Base-by-base conservation (phyloP, 1,284 basidiomycete genomes). In the Inonotus obliquus region DNA sequence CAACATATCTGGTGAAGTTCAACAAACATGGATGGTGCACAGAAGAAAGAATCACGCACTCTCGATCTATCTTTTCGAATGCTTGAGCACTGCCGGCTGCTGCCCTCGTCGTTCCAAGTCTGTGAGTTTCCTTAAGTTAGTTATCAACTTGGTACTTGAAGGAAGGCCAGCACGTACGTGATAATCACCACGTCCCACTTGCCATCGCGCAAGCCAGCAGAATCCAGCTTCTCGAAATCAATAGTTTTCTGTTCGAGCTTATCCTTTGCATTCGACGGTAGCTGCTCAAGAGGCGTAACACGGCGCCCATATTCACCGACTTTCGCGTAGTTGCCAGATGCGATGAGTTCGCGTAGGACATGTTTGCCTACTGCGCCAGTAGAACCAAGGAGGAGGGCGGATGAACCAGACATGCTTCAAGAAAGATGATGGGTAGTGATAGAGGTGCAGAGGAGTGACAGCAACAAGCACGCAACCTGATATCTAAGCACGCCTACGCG, bases 121-220 rank as follows among this genome's bases (percentile, higher is more conserved):
- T 70, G 27, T 21, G 44, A 1, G 10, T 35, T 2, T 9, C 2
- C 23, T 11, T 35, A 25, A 38, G 32, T n/a, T n/a, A n/a, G n/a
- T n/a, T n/a, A 27, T 32, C 47, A 27, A n/a, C n/a, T 55, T 48
- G 19, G 9, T n/a, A 53, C 27, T 17, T 13, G 25, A 52, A 11
- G 4, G 21, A 25, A 27, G 5, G 14, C 13, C 47, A 32, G 19
- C 56, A 59, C 66, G 25, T 61, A 69, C 54, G 72, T 68, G 51
- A 75, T 70, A 63, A 82, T 84, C 0, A 91, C 82, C n/a, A 85
- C 82, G 70, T 91, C 87, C 82, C 85, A 88, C 47, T 81, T 79
- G 3, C 77, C 81, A 0, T 80, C 76, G 39, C 74, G 76, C 64
- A 89, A 65, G 27, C 77, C 80, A 0, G 78, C 75, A 44, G 77